Base-by-base conservation (phyloP, 169 alveolate species). In the Neospora caninum region DNA sequence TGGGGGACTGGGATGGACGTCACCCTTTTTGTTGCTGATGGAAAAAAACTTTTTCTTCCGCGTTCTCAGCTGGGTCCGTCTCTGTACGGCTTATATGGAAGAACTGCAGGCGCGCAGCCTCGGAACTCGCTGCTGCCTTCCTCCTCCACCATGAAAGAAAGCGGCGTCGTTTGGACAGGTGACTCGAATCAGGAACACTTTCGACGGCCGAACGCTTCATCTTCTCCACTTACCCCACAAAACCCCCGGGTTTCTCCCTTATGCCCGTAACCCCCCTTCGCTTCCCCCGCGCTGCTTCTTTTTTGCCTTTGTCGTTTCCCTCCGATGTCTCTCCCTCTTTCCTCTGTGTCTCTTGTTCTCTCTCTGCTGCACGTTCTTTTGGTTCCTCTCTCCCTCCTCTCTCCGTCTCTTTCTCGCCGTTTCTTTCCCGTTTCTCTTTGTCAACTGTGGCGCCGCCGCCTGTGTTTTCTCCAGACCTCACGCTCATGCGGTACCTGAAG, bases 151-250 rank as follows among this genome's bases (percentile, higher is more conserved):
- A 80, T 92, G 80, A 80, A 42, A 34, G 88, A 69, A 38, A 45
- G 82, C 43, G 94, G 94, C 39, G 39, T 92, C 29, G 84, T 92
- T 27, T 92, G 94, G 94, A 92, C 94, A 80, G 92, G 92, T 86
- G 86, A n/a, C 4, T 39, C 86, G 45, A 22, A n/a, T n/a, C n/a
- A n/a, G n/a, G n/a, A n/a, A n/a, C n/a, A n/a, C n/a, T n/a, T n/a
- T n/a, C n/a, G n/a, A n/a, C n/a, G n/a, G n/a, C n/a, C n/a, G n/a
- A n/a, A n/a, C n/a, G n/a, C n/a, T n/a, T n/a, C n/a, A n/a, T n/a
- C n/a, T n/a, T n/a, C n/a, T n/a, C n/a, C n/a, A n/a, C n/a, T n/a
- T n/a, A n/a, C n/a, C n/a, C n/a, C n/a, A n/a, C n/a, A n/a, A n/a
- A n/a, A 7, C 22, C 13, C 58, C 13, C 58, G 4, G 58, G 4